Base-by-base conservation (phyloP, 495 filamentous ascomycete species). In the Aspergillus indologenus region DNA sequence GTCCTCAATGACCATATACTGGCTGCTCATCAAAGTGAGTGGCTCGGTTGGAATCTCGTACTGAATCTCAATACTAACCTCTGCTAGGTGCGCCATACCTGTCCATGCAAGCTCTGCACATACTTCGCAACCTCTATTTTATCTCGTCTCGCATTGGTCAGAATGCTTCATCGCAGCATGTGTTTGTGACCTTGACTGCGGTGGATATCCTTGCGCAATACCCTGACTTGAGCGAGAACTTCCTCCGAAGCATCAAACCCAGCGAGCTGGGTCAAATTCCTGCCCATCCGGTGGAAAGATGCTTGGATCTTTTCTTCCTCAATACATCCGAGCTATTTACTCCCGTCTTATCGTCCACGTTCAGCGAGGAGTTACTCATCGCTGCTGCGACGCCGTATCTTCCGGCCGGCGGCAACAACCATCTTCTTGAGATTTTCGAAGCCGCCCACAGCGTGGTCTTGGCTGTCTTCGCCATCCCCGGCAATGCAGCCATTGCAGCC, bases 281-380 rank as follows among this genome's bases (percentile, higher is more conserved):
- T 0, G 64, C 74, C 0, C 87, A 89, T 68, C 89, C 92, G 1
- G 76, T 95, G 17, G 85, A 93, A 63, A 80, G 91, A 48, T 90
- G 84, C 61, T 77, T 91, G 12, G 90, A 96, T 71, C 85, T 96
- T 53, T 98, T 89, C 80, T 98, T 96, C 73, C 83, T 98, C 45
- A 96, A 96, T 68, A 85, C 84, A 2, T 84, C 87, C 14, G 94
- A 98, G 67, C 90, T 96, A 65, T 88, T 98, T 66, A 87, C 90
- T 0, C 72, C 90, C 19, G 73, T 85, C 19, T 72, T 98, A 8
- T 74, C 88, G 0, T 79, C 87, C 2, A 66, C 77, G 9, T 78
- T 81, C 19, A 89, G 83, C 65, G 90, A 96, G 61, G 78, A 87
- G 14, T 75, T 96, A 1, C 81, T 96, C 26, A 75, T 96, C 44